Evolutionary conservation across 345 rosid genomes (phyloP).

Genomic region (Syzygium aqueum): DNA sequence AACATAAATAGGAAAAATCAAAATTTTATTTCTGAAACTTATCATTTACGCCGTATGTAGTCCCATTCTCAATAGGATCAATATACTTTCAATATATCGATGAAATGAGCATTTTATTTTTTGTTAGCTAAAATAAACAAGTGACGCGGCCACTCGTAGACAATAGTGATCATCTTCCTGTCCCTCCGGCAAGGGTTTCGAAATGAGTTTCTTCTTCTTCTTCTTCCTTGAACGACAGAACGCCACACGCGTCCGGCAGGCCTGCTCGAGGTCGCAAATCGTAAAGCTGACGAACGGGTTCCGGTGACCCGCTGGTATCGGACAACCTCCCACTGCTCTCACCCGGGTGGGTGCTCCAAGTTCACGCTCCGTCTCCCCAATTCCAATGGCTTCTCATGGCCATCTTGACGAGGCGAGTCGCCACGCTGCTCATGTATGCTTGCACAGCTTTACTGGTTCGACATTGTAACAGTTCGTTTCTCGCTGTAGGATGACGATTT

Average conservation of each 20-base stretch:
- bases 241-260: neutral
- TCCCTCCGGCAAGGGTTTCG: neutral
- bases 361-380: neutral
- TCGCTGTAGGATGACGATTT: slow-evolving; percentile 67
- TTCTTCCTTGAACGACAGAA: neutral
- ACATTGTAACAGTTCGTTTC: neutral
- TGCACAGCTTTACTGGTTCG: neutral
- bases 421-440: neutral
- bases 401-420: neutral
- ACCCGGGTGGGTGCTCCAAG: neutral
- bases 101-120: too few relatives aligned
- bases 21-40: too few relatives aligned
- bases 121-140: neutral
- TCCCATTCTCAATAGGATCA: too few relatives aligned
- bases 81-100: too few relatives aligned
- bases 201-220: neutral
- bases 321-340: neutral
- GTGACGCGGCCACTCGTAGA: neutral
- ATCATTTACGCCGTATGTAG: too few relatives aligned
- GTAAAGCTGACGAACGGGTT: neutral
- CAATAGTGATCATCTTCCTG: neutral
- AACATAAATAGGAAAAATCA: too few relatives aligned
- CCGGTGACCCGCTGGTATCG: neutral
- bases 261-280: neutral
- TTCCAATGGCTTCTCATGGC: neutral